Evolutionary conservation across 177 flowering plant species (phyloP).

Genomic region (Tripterygium wilfordii): DNA sequence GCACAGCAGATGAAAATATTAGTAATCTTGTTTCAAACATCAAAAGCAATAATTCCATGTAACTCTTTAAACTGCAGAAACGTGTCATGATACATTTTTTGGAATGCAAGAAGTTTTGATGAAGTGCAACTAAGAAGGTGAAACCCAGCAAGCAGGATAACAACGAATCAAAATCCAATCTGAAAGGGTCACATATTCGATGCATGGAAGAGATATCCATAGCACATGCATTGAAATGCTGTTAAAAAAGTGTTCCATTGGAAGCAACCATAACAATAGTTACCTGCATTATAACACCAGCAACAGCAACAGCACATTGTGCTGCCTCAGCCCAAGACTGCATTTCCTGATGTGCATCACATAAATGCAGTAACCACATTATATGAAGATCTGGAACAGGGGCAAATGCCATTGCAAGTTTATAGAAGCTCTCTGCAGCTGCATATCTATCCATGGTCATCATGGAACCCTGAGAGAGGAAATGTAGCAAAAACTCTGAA

Average conservation of each 20-base stretch:
- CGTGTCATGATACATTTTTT: too few species aligned
- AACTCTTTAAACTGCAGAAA: too few species aligned
- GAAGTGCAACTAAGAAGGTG: too few species aligned
- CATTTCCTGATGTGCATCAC: constrained; percentile 99
- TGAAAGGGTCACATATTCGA: too few species aligned
- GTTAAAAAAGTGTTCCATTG: neutral
- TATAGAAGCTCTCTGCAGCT: constrained; percentile 92
- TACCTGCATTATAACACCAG: constrained; percentile 99
- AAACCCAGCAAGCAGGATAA: too few species aligned
- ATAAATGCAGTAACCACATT: constrained; percentile 97
- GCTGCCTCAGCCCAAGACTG: constrained; percentile 99
- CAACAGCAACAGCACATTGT: constrained; percentile 98
- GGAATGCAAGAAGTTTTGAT: too few species aligned
- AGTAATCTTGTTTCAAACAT: too few species aligned
- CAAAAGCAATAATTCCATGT: too few species aligned
- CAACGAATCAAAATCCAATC: too few species aligned
- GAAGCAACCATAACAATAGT: neutral
- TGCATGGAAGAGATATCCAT: too few species aligned
- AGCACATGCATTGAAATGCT: neutral
- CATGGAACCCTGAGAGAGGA: constrained; percentile 52
- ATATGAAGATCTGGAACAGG: constrained; percentile 99
- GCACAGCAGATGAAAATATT: too few species aligned
- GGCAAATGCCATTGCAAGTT: constrained; percentile 96
- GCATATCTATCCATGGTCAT: constrained; percentile 91
- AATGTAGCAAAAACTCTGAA: neutral